phyloP scores from a whole-genome alignment of 306 rosid species.

The Corylus heterophylla region DNA sequence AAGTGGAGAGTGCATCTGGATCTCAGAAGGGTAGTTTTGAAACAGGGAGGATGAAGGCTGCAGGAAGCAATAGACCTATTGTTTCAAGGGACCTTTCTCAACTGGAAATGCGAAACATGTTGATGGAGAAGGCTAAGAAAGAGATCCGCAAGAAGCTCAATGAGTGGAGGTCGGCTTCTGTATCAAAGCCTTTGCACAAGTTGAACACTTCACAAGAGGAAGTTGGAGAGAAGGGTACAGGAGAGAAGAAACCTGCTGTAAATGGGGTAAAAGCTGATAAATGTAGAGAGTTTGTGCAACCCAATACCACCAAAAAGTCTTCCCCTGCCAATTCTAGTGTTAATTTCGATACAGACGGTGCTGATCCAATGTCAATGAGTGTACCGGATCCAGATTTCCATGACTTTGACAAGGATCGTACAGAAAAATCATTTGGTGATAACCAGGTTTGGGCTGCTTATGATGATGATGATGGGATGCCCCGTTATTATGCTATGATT shows the following conservation, averaged over 20 bases:
- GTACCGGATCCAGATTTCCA: slow-evolving; percentile 91
- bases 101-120: slow-evolving; percentile 39
- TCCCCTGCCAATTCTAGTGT: slow-evolving; percentile 31
- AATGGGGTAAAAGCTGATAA: slow-evolving; percentile 36
- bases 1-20: slow-evolving; percentile 33
- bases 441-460: slow-evolving; percentile 91
- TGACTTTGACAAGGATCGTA: slow-evolving; percentile 84
- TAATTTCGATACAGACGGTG: slow-evolving; percentile 23
- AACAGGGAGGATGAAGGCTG: slow-evolving; percentile 37
- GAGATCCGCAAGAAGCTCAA: slow-evolving; percentile 56
- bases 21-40: slow-evolving; percentile 39
- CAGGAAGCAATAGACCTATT: slow-evolving; percentile 34
- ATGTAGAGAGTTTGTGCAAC: slow-evolving; percentile 20
- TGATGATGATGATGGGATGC: slow-evolving; percentile 95
- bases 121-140: slow-evolving; percentile 58
- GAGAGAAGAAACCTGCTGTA: slow-evolving; percentile 14
- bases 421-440: slow-evolving; percentile 61
- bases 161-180: slow-evolving; percentile 39
- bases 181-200: slow-evolving; percentile 28
- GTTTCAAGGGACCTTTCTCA: slow-evolving; percentile 42
- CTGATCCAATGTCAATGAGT: slow-evolving; percentile 52
- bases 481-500: slow-evolving; percentile 77
- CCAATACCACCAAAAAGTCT: slow-evolving; percentile 27
- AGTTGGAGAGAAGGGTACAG: slow-evolving; percentile 33
- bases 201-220: slow-evolving; percentile 26